Evolutionary conservation across 768 basidiomycete species (phyloP), one percentile per base, ranked within the genome.

Genomic region (Myochromella boudieri): DNA sequence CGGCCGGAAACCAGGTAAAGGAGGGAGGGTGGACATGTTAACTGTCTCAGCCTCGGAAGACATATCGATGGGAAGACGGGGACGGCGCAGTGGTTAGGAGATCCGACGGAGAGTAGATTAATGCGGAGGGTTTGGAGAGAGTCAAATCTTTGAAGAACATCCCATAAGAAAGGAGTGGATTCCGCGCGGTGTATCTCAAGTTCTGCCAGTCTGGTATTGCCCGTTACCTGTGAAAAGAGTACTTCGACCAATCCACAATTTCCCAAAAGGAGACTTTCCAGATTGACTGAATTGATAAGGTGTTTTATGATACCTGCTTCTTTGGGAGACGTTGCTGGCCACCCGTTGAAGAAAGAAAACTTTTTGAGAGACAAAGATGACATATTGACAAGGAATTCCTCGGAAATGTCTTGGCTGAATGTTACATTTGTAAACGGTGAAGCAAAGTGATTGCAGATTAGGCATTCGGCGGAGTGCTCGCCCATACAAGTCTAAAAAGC

Each of bases 401-500:
- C 18, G 36, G 44, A 28, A 10, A 58, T 31, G 9, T 51, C 45
- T 12, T 17, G 10, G 0, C 8, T 21, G n/a, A 58, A 15, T 7
- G 11, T 12, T n/a, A n/a, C n/a, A n/a, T n/a, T n/a, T n/a, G n/a
- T n/a, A n/a, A n/a, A n/a, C n/a, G n/a, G n/a, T n/a, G n/a, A n/a
- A n/a, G n/a, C n/a, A n/a, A 18, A 58, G 25, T 6, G 37, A 21
- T 10, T 46, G 46, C 14, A 58, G 37, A 36, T 55, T 58, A 5
- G 57, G 41, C 54, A 58, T 53, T n/a, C 41, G 34, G 24, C 25
- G 34, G 2, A 58, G 15, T 6, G 54, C 46, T 25, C 42, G 47
- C 24, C 49, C 42, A 43, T 55, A 58, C 49, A 58, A 51, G 2
- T 17, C 10, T 5, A 55, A 8, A 31, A 58, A 55, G 2, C 51